Evolutionary conservation across 495 filamentous ascomycete genomes (phyloP), one percentile per base, ranked within the genome.

Genomic region (Haplographium delicatum): DNA sequence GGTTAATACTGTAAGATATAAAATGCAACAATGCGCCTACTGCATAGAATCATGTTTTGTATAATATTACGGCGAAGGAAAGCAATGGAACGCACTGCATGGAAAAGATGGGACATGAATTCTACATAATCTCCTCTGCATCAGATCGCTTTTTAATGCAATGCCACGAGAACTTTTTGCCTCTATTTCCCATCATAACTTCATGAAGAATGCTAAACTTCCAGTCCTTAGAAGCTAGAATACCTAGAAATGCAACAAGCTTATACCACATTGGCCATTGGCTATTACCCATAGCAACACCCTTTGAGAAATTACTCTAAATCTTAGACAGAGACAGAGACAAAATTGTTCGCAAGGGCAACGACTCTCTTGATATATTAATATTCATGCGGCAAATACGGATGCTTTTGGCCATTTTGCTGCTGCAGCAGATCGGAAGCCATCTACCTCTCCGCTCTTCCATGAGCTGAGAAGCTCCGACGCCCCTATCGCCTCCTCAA

Each of bases 341-440:
- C n/a, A n/a, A n/a, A n/a, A n/a, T n/a, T n/a, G n/a, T n/a, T n/a
- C n/a, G n/a, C n/a, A n/a, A n/a, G n/a, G n/a, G n/a, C n/a, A n/a
- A 16, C 18, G 27, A 25, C 15, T 50, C 18, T 24, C 27, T 9
- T 18, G 15, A 31, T 1, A 33, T 24, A 49, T 45, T 33, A 15
- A 54, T 23, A 37, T 22, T 25, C 42, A 50, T 26, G 51, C 23
- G 9, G 62, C 54, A 55, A 90, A 89, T 5, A 74, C 64, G 1
- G 74, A 78, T 15, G 85, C 82, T 61, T 88, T 77, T 0, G 83
- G 82, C 82, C 88, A 94, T 71, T 79, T 82, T 56, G 72, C 65
- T 44, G 69, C 70, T n/a, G 86, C 86, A 42, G 79, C 79, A 44
- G 80, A 65, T 31, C 75, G 68, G 61, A 88, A 91, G 19, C 68